Evolutionary conservation across 2,329 filamentous ascomycete genomes (phyloP).

Genomic region (Aspergillus pseudotamarii): DNA sequence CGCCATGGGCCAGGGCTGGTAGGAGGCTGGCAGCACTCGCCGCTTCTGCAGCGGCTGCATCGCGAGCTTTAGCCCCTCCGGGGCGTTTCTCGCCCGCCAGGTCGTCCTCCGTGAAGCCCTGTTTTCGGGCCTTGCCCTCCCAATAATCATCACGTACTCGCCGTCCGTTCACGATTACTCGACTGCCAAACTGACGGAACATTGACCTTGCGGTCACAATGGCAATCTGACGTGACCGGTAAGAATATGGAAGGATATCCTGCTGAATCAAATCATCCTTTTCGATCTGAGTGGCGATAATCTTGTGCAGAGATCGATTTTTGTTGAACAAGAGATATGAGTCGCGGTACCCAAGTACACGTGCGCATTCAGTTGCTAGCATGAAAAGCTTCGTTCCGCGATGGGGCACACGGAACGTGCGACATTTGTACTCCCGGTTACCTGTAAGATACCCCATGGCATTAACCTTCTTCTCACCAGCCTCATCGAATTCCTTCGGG

Average conservation of each 20-base stretch:
- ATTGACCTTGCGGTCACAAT: slow-evolving; percentile 97
- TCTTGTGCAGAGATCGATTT: slow-evolving; percentile 94
- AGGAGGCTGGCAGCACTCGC: slow-evolving; percentile 60
- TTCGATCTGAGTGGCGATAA: slow-evolving; percentile 92
- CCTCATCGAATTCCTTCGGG: slow-evolving; percentile 88
- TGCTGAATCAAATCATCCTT: slow-evolving; percentile 96
- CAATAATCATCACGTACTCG: slow-evolving; percentile 97
- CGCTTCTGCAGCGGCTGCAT: slow-evolving; percentile 73
- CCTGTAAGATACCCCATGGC: slow-evolving; percentile 79
- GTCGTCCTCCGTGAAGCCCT: slow-evolving; percentile 97
- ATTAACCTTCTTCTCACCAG: slow-evolving; percentile 92
- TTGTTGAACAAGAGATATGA: slow-evolving; percentile 99
- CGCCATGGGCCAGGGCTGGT: slow-evolving; percentile 71
- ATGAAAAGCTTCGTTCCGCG: slow-evolving; percentile 95
- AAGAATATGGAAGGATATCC: slow-evolving; percentile 95
- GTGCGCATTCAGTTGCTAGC: slow-evolving; percentile 95
- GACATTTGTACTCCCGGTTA: slow-evolving; percentile 84
- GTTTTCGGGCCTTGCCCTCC: slow-evolving; percentile 95
- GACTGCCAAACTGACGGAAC: slow-evolving; percentile 97
- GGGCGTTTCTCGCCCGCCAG: slow-evolving; percentile 94
- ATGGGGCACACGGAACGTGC: slow-evolving; percentile 90
- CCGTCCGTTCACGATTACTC: slow-evolving; percentile 85
- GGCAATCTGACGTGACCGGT: slow-evolving; percentile 96
- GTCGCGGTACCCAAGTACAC: slow-evolving; percentile 90
- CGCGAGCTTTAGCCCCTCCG: slow-evolving; percentile 83